Percentiles rank a stretch among this genome's conserved stretches.
phyloP scores from a whole-genome alignment of 306 rosid species.

The Mucuna pruriens region DNA sequence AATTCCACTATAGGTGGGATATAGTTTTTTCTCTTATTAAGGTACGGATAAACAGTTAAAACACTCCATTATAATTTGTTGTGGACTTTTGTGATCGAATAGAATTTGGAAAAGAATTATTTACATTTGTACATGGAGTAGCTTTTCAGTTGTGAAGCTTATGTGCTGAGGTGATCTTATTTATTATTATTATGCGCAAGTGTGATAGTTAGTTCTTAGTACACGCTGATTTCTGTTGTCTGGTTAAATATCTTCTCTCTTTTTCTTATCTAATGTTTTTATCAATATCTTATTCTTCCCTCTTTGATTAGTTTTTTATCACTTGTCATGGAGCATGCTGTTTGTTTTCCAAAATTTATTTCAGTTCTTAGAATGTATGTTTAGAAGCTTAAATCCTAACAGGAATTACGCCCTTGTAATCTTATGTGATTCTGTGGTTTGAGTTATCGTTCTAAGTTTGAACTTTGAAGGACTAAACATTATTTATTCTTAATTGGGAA shows the following conservation, averaged over 20 bases:
- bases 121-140: not conserved
- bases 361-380: not conserved
- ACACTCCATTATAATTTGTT: not conserved
- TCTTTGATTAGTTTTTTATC: not conserved
- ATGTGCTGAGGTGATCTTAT: not conserved
- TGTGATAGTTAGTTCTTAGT: not conserved
- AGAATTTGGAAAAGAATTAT: not conserved
- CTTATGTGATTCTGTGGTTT: not conserved
- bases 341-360: not conserved
- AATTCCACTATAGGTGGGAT: not conserved
- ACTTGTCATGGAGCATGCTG: not conserved
- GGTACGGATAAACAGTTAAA: not conserved
- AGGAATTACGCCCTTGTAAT: not conserved
- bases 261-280: not conserved
- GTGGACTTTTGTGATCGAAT: not conserved
- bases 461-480: not conserved
- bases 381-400: not conserved
- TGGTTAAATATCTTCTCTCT: not conserved
- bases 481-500: not conserved
- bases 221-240: not conserved
- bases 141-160: slow-evolving; percentile 4
- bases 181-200: not conserved
- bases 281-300: not conserved
- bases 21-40: slow-evolving; percentile 2
- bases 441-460: not conserved